These are phyloP conservation scores for Taxillus chinensis DNA, from an alignment of 164 flowering plant genomes.

Conservation along the genomic window DNA sequence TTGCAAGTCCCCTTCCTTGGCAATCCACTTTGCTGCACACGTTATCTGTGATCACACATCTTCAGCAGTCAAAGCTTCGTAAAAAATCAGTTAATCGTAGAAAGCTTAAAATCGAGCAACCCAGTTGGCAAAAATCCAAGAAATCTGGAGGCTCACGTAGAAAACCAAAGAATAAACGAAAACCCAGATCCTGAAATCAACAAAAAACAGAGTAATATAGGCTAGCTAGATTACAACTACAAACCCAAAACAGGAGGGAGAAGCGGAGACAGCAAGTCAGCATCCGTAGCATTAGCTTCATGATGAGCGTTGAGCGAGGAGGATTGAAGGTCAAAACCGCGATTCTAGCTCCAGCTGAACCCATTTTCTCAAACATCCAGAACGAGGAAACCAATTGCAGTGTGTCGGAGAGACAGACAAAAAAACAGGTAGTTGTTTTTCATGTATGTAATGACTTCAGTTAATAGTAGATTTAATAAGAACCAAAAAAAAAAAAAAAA, in stretches of 20 bases:
- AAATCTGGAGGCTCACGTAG: no score
- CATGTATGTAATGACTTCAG: background rate
- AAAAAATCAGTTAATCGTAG: no score
- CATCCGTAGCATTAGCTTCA: background rate
- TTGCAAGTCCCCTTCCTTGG: conserved; percentile 60
- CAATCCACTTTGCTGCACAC: conserved; percentile 45
- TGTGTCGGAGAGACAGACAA: background rate
- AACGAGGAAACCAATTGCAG: background rate
- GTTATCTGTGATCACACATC: conserved; percentile 17
- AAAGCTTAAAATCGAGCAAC: no score
- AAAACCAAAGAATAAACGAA: background rate
- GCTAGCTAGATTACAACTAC: background rate
- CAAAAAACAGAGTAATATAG: no score
- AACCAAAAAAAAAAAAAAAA: background rate
- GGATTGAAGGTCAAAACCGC: background rate
- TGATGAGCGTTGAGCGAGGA: background rate
- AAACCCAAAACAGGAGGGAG: background rate
- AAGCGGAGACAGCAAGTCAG: background rate
- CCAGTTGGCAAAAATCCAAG: no score
- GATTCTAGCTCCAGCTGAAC: background rate
- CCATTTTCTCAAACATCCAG: background rate
- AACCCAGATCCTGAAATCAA: background rate
- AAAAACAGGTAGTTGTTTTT: no score
- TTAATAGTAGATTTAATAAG: background rate
- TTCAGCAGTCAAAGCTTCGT: background rate